Percentiles rank a stretch among this genome's conserved stretches.
phyloP scores from a whole-genome alignment of 2,329 filamentous ascomycete genomes.

The Colletotrichum sp. region DNA sequence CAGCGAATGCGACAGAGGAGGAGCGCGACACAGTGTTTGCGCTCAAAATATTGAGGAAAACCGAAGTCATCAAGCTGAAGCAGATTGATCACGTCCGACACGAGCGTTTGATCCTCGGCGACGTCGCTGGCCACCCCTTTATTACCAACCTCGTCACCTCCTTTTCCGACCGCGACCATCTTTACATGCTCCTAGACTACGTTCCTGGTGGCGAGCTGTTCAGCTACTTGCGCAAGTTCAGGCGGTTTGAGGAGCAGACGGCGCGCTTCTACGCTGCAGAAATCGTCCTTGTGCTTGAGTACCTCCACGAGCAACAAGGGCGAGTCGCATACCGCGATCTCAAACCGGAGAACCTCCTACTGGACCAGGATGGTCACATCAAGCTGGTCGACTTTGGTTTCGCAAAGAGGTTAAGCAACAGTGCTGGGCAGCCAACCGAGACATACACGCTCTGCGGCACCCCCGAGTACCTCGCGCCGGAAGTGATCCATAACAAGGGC shows the following conservation, averaged over 20 bases:
- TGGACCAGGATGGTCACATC: slow-evolving; percentile 79
- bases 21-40: slow-evolving; percentile 75
- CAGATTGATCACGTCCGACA: slow-evolving; percentile 87
- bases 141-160: slow-evolving; percentile 81
- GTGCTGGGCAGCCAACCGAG: slow-evolving; percentile 59
- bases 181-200: slow-evolving; percentile 86
- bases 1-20: slow-evolving; percentile 56
- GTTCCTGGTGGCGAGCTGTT: slow-evolving; percentile 86
- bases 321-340: slow-evolving; percentile 81
- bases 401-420: slow-evolving; percentile 74
- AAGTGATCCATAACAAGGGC: slow-evolving; percentile 84
- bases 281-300: slow-evolving; percentile 82
- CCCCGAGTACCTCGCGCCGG: slow-evolving; percentile 82
- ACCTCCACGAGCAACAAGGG: slow-evolving; percentile 78
- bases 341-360: slow-evolving; percentile 82
- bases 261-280: slow-evolving; percentile 85
- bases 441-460: slow-evolving; percentile 86
- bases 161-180: slow-evolving; percentile 78
- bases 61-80: slow-evolving; percentile 79
- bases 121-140: slow-evolving; percentile 82
- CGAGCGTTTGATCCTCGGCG: slow-evolving; percentile 78
- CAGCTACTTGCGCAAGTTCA: slow-evolving; percentile 77
- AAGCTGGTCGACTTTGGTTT: slow-evolving; percentile 88
- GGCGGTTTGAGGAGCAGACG: slow-evolving; percentile 79
- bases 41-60: slow-evolving; percentile 78